Conservation (phyloP, 768 basidiomycete genomes). For the Trametes sanguinea region DNA sequence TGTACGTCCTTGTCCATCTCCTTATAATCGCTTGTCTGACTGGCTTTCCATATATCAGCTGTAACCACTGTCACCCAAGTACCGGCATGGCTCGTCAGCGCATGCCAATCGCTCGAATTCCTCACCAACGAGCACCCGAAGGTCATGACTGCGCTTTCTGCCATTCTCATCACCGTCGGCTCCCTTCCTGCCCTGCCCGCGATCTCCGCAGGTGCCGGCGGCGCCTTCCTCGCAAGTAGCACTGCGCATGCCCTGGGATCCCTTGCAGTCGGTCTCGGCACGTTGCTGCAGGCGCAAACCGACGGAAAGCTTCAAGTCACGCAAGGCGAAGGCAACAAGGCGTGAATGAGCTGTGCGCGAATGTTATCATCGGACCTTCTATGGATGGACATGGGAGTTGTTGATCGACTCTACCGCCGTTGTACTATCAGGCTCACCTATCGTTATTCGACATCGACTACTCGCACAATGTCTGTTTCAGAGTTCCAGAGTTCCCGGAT, state of each 20-base stretch:
- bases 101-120: conserved; percentile 72
- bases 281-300: conserved; percentile 46
- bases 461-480: no score
- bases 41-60: conserved; percentile 25
- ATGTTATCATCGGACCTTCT: neutral
- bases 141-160: conserved; percentile 71
- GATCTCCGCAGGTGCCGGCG: conserved; percentile 67
- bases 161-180: conserved; percentile 78
- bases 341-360: neutral
- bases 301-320: conserved; percentile 25
- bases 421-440: conserved; percentile 4
- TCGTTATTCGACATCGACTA: conserved; percentile 3
- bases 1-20: conserved; percentile 12
- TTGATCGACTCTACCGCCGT: neutral
- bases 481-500: neutral
- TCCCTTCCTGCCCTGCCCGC: conserved; percentile 73
- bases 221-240: conserved; percentile 69
- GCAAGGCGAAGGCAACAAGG: conserved; percentile 9
- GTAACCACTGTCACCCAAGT: conserved; percentile 56
- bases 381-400: neutral
- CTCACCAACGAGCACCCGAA: conserved; percentile 76
- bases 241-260: conserved; percentile 80
- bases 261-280: conserved; percentile 74
- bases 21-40: neutral
- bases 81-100: conserved; percentile 77